These are phyloP conservation scores for Aspergillus nidulans DNA, from an alignment of 495 filamentous ascomycete species.

Conservation along the genomic window DNA sequence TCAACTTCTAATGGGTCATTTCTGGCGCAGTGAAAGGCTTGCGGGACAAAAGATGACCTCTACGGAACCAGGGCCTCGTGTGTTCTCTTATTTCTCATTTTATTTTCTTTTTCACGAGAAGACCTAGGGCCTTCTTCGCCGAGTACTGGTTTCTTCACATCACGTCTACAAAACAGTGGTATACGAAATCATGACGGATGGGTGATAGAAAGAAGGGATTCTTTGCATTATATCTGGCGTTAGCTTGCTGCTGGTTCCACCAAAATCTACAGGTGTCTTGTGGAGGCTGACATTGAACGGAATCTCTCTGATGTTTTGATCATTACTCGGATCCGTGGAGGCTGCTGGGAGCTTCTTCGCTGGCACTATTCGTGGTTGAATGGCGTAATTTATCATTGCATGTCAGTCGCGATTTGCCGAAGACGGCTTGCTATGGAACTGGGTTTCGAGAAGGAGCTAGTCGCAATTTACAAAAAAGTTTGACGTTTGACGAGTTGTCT, in stretches of 20 bases:
- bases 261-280: constrained; percentile 35
- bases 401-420: constrained; percentile 27
- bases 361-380: constrained; percentile 32
- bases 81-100: constrained; percentile 5
- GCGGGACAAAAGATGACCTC: constrained; percentile 5
- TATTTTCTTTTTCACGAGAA: neutral
- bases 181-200: constrained; percentile 18
- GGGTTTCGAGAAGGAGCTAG: constrained; percentile 18
- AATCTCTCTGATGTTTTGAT: constrained; percentile 31
- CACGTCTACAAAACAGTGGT: constrained; percentile 19
- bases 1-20: constrained; percentile 4
- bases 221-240: constrained; percentile 50
- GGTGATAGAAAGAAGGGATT: constrained; percentile 32
- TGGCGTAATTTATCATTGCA: constrained; percentile 22
- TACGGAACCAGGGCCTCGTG: constrained; percentile 1
- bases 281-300: constrained; percentile 34
- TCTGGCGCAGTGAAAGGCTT: constrained; percentile 1
- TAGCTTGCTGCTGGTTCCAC: constrained; percentile 46
- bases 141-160: constrained; percentile 21
- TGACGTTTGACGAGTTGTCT: constrained; percentile 11
- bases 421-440: constrained; percentile 21
- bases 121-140: constrained; percentile 21
- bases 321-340: constrained; percentile 42
- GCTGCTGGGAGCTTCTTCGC: constrained; percentile 35
- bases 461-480: constrained; percentile 25